phyloP scores from a whole-genome alignment of 2,329 filamentous ascomycete species.

The Claviceps sp. region DNA sequence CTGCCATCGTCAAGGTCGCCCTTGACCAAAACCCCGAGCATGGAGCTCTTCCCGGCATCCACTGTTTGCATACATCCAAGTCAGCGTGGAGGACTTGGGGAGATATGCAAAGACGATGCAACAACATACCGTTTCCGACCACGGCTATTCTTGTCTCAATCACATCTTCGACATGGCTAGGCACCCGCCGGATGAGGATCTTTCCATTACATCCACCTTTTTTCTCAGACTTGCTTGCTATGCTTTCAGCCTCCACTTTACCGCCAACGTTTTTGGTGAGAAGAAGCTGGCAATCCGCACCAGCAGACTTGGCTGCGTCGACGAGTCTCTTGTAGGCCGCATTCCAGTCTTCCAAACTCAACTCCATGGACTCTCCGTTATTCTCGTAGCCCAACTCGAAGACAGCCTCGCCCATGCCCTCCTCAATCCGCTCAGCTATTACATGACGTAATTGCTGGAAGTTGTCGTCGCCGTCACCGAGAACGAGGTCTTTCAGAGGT shows the following conservation, averaged over 20 bases:
- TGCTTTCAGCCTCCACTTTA: slow-evolving; percentile 53
- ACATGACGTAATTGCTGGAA: slow-evolving; percentile 50
- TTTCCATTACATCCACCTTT: slow-evolving; percentile 73
- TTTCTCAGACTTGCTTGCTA: slow-evolving; percentile 39
- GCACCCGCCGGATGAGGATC: slow-evolving; percentile 64
- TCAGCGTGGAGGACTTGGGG: not conserved
- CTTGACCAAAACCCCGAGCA: slow-evolving; percentile 91
- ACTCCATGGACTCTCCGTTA: slow-evolving; percentile 70
- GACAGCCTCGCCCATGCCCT: slow-evolving; percentile 78
- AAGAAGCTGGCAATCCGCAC: slow-evolving; percentile 67
- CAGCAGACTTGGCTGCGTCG: slow-evolving; percentile 47
- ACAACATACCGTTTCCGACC: slow-evolving; percentile 66
- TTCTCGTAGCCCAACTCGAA: slow-evolving; percentile 91
- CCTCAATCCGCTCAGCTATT: slow-evolving; percentile 55
- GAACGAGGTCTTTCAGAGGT: slow-evolving; percentile 62
- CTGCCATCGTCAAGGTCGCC: slow-evolving; percentile 89
- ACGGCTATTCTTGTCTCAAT: slow-evolving; percentile 95
- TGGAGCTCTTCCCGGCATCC: slow-evolving; percentile 91
- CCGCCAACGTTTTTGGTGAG: slow-evolving; percentile 86
- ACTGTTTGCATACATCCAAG: slow-evolving; percentile 32
- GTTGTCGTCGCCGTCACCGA: slow-evolving; percentile 47
- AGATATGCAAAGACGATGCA: not conserved
- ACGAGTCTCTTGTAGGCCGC: slow-evolving; percentile 52
- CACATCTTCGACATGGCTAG: slow-evolving; percentile 65
- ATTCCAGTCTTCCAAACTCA: slow-evolving; percentile 65